Evolutionary conservation across 495 filamentous ascomycete species (phyloP), one percentile per base, ranked within the genome.

Genomic region (Rhypophila decipiens): DNA sequence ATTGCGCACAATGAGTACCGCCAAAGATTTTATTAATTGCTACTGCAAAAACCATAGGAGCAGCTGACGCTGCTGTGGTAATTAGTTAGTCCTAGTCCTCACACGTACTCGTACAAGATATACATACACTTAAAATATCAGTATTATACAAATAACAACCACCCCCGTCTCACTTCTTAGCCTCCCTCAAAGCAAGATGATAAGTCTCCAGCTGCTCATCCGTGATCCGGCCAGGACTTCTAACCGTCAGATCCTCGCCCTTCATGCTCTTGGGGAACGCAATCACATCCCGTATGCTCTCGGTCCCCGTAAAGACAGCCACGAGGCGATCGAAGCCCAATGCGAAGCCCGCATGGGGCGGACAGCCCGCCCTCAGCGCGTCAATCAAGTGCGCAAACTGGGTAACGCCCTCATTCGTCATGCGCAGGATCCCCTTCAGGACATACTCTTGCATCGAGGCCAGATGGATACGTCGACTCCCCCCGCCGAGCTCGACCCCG

Each of bases 271-370:
- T 98, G 2, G 93, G 93, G 63, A 98, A 98, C 1, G 91, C 91
- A 60, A 96, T 95, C 13, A 97, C 93, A 70, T 98, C 91, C 45
- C 85, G 68, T 8, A 98, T 78, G 5, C 80, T 84, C 19, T 87
- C 80, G 38, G 78, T 83, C 10, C 83, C 83, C 18, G 83, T 72
- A 70, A 97, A 77, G 4, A 95, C 72, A 5, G 93, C 82, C n/a
- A 93, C 71, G 24, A 97, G 68, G 31, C 93, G 80, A 58, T 98
- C 93, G 58, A 95, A 95, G 0, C 93, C 93, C 13, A 98, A 67
- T 0, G 93, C 93, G 38, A 98, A 80, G 0, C 93, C 93, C 0
- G 93, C 91, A 66, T 98, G 93, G 1, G 93, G 93, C n/a, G 93
- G 94, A 77, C 93, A 98, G 4, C 93, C 93, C 0, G 88, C 83